phyloP scores from a whole-genome alignment of 2,329 filamentous ascomycete genomes.

The Colletotrichum incanum region DNA sequence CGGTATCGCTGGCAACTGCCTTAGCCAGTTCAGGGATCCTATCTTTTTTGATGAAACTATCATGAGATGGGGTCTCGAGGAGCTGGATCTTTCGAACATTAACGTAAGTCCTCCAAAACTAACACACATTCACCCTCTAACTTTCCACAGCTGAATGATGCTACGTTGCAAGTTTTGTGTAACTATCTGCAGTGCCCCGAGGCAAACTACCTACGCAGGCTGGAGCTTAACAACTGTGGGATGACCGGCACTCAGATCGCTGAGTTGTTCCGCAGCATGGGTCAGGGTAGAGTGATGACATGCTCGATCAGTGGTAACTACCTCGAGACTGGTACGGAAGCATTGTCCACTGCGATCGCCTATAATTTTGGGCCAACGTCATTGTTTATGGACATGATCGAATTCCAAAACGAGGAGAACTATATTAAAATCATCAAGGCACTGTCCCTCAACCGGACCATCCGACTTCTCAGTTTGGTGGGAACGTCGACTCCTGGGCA shows the following conservation, averaged over 20 bases:
- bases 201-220: conserved; percentile 59
- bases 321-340: conserved; percentile 67
- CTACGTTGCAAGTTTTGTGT: conserved; percentile 63
- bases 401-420: conserved; percentile 66
- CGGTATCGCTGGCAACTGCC: conserved; percentile 67
- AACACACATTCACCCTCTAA: conserved; percentile 40
- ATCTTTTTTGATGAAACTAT: conserved; percentile 64
- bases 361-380: conserved; percentile 64
- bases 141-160: conserved; percentile 61
- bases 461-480: conserved; percentile 68
- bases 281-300: conserved; percentile 62
- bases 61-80: conserved; percentile 63
- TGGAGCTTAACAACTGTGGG: conserved; percentile 68
- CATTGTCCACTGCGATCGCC: conserved; percentile 64
- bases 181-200: conserved; percentile 60
- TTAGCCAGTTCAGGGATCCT: conserved; percentile 60
- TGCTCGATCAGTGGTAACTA: conserved; percentile 68
- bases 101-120: conserved; percentile 56
- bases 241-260: conserved; percentile 66
- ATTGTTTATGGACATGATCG: conserved; percentile 71
- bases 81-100: conserved; percentile 69
- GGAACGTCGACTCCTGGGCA: conserved; percentile 67
- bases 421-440: conserved; percentile 67
- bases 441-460: conserved; percentile 64
- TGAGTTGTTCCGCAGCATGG: conserved; percentile 66